phyloP scores from a whole-genome alignment of 2,329 filamentous ascomycete genomes.

The Pseudogymnoascus sp. region DNA sequence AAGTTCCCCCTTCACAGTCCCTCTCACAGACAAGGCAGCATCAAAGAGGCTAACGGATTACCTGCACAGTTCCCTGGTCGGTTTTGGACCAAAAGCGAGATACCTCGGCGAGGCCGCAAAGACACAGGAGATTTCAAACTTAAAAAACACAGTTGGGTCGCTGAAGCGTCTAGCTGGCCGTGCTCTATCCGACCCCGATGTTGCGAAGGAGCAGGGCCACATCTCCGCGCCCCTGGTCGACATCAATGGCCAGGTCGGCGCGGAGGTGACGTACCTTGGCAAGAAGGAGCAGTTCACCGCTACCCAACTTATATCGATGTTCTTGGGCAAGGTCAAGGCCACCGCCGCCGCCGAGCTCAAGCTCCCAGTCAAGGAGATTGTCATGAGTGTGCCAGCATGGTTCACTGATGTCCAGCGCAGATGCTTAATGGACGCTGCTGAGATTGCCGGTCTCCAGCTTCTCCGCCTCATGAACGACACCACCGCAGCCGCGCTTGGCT shows the following conservation, averaged over 20 bases:
- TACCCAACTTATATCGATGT: constrained; percentile 91
- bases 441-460: constrained; percentile 87
- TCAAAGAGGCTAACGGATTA: constrained; percentile 13
- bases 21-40: background rate
- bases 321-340: constrained; percentile 85
- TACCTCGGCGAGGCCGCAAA: constrained; percentile 93
- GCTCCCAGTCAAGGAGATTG: constrained; percentile 84
- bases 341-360: constrained; percentile 82
- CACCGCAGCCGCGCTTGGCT: constrained; percentile 89
- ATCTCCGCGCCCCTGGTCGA: constrained; percentile 81
- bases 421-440: constrained; percentile 79
- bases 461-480: constrained; percentile 97
- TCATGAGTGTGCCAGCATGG: constrained; percentile 92
- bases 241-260: constrained; percentile 87
- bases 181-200: constrained; percentile 78
- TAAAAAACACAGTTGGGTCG: constrained; percentile 94
- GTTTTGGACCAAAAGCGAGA: constrained; percentile 87
- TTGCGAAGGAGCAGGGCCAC: constrained; percentile 85
- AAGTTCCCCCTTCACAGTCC: constrained; percentile 40
- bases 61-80: constrained; percentile 68
- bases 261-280: constrained; percentile 84
- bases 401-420: constrained; percentile 93
- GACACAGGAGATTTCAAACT: constrained; percentile 98
- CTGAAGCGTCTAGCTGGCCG: constrained; percentile 91
- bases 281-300: constrained; percentile 95